A percentile compares a stretch with the other conserved stretches of the same genome.
These are phyloP conservation scores for Rhodotorula graminis DNA, from an alignment of 768 basidiomycete species.

Conservation along the genomic window DNA sequence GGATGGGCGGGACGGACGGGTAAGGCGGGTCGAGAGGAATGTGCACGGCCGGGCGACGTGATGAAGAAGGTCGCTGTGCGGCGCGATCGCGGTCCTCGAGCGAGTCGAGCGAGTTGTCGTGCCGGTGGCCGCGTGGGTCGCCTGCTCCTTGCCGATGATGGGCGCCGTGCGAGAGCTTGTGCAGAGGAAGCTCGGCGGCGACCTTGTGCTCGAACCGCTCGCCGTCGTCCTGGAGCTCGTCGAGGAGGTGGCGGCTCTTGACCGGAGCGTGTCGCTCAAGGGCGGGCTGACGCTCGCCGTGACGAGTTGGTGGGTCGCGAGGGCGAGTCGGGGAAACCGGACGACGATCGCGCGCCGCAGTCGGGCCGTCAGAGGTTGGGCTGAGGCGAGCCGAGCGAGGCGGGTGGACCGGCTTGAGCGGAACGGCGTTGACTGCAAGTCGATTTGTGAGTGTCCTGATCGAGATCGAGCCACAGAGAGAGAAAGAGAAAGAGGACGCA, in stretches of 20 bases:
- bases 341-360: too few relatives aligned
- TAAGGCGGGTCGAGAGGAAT: neutral
- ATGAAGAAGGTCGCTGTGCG: too few relatives aligned
- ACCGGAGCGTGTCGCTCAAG: neutral
- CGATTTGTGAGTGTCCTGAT: neutral
- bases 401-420: neutral
- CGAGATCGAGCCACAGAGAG: too few relatives aligned
- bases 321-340: too few relatives aligned
- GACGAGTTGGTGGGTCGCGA: too few relatives aligned
- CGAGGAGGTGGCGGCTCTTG: neutral
- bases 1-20: neutral
- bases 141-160: too few relatives aligned
- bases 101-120: neutral
- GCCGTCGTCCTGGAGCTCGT: neutral
- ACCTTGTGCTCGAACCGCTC: neutral
- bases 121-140: too few relatives aligned
- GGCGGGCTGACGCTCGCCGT: too few relatives aligned
- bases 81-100: neutral
- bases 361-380: too few relatives aligned
- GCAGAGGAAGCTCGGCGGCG: neutral
- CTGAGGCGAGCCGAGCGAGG: too few relatives aligned
- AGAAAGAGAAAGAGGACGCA: neutral
- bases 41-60: neutral
- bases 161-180: neutral
- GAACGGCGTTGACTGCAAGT: slow-evolving; percentile 8